Conservation (phyloP, 2,329 filamentous ascomycete species). For the Aspergillus jensenii region DNA sequence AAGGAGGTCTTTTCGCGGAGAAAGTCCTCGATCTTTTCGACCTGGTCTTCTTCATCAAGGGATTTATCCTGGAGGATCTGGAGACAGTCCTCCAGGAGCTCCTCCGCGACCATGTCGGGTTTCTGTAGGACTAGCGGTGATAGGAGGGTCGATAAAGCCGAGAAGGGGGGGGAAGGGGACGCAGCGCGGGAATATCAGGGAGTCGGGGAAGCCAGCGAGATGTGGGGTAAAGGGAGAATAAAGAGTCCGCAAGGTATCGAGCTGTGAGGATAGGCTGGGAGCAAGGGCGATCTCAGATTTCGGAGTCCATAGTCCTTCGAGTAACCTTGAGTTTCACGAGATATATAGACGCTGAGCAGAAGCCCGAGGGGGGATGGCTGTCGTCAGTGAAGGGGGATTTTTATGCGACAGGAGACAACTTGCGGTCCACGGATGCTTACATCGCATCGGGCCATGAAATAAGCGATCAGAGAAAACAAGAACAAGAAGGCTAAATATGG, state of each 20-base stretch:
- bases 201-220: slow-evolving; percentile 14
- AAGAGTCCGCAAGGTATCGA: slow-evolving; percentile 10
- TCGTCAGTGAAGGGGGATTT: slow-evolving; percentile 10
- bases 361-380: neutral
- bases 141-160: neutral
- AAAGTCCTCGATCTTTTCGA: slow-evolving; percentile 83
- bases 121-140: neutral
- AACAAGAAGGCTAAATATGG: neutral
- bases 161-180: slow-evolving; percentile 5
- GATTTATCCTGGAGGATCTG: slow-evolving; percentile 79
- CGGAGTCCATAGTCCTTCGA: slow-evolving; percentile 16
- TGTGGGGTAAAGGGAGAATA: slow-evolving; percentile 16
- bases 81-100: slow-evolving; percentile 87
- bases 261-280: slow-evolving; percentile 4
- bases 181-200: slow-evolving; percentile 7
- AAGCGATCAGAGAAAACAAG: slow-evolving; percentile 19
- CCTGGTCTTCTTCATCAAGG: slow-evolving; percentile 93
- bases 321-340: neutral
- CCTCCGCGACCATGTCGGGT: slow-evolving; percentile 80
- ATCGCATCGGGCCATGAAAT: slow-evolving; percentile 28
- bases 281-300: slow-evolving; percentile 8
- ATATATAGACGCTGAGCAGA: neutral
- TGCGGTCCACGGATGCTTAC: slow-evolving; percentile 25
- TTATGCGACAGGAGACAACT: slow-evolving; percentile 21
- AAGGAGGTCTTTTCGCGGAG: slow-evolving; percentile 76